A percentile compares a stretch with the other conserved stretches of the same genome.
Evolutionary conservation across 164 flowering plant genomes (phyloP).

Genomic region (Akebia trifoliata): DNA sequence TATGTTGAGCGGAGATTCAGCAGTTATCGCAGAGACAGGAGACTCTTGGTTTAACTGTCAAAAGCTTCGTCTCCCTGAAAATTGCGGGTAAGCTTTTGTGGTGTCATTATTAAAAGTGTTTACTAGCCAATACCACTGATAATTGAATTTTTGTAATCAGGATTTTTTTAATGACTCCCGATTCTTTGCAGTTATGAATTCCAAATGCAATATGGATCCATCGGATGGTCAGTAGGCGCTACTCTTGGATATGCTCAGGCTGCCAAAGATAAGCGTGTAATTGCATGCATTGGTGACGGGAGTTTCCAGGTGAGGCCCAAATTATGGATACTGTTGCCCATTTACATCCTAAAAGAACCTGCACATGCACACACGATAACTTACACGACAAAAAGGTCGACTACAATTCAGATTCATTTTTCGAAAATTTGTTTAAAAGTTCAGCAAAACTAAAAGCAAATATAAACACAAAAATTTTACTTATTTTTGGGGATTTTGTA

Average conservation of each 20-base stretch:
- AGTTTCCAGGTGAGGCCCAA: slow-evolving; percentile 66
- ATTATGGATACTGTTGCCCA: neutral
- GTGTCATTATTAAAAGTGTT: neutral
- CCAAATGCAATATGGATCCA: slow-evolving; percentile 92
- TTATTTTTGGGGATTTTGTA: no score
- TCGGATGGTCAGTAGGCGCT: slow-evolving; percentile 86
- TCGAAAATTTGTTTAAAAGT: no score
- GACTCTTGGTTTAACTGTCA: slow-evolving; percentile 86
- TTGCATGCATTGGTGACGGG: slow-evolving; percentile 85
- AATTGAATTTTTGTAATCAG: neutral
- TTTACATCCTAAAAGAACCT: neutral
- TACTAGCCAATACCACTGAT: neutral
- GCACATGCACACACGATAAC: no score
- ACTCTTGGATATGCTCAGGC: slow-evolving; percentile 81
- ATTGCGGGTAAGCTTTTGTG: slow-evolving; percentile 50
- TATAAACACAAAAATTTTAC: no score
- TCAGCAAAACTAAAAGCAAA: no score
- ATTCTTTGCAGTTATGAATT: slow-evolving; percentile 57
- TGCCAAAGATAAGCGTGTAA: slow-evolving; percentile 55
- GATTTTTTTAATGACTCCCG: neutral
- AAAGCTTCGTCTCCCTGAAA: slow-evolving; percentile 61
- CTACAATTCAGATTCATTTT: no score
- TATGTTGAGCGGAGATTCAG: slow-evolving; percentile 46
- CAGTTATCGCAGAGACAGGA: slow-evolving; percentile 73
- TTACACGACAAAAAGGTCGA: no score